Evolutionary conservation across 768 basidiomycete species (phyloP).

Genomic region (Candolleomyces efflorescens): DNA sequence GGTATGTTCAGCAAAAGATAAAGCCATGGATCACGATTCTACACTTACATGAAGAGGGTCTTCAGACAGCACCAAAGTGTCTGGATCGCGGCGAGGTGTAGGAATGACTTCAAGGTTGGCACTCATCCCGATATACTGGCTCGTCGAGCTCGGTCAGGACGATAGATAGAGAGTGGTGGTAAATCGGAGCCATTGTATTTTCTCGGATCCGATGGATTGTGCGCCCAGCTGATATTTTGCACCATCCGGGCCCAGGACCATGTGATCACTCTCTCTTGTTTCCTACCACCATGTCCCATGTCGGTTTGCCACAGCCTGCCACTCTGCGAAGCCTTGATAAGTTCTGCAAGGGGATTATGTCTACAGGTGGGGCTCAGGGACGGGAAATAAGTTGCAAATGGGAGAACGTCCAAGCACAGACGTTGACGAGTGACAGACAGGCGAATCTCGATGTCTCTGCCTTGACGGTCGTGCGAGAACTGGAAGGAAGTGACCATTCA

Average conservation of each 20-base stretch:
- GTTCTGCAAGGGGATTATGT: background rate
- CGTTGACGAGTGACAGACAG: background rate
- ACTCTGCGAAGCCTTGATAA: background rate
- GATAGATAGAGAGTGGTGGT: background rate
- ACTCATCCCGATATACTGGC: background rate
- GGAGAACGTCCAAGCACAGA: background rate
- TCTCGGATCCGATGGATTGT: background rate
- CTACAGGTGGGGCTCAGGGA: background rate
- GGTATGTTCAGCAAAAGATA: background rate
- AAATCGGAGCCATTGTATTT: background rate
- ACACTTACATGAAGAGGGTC: slow-evolving; percentile 59
- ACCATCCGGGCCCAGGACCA: background rate
- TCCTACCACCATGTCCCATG: background rate
- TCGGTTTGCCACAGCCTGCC: background rate
- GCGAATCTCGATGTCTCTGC: background rate
- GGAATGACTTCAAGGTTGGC: too few relatives aligned
- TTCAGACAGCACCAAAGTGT: slow-evolving; percentile 52
- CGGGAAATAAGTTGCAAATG: background rate
- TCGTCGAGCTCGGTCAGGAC: background rate
- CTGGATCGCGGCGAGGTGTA: slow-evolving; percentile 19
- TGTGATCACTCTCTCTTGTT: background rate
- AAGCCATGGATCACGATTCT: background rate
- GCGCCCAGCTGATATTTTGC: background rate
- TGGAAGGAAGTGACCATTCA: background rate
- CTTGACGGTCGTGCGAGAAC: background rate